Base-by-base conservation (phyloP, 2,329 filamentous ascomycete genomes). In the Calonectria hawksworthii region DNA sequence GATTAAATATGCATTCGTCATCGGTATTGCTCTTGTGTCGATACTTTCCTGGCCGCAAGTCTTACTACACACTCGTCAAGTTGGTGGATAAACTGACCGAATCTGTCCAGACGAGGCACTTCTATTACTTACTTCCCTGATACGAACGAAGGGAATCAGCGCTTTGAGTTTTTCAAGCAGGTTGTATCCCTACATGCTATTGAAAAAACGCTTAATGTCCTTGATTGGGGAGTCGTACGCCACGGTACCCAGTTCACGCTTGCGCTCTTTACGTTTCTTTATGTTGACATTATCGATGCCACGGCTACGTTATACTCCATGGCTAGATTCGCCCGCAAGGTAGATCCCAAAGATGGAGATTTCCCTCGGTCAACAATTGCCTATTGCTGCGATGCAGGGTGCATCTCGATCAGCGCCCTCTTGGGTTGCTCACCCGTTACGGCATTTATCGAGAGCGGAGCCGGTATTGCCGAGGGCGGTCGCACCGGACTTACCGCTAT, bases 321-420 rank as follows among this genome's bases (percentile, higher is more conserved):
- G 93, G 93, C 93, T 0, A 91, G 92, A 7, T 94, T 94, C 83
- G 91, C 89, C 72, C 90, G 90, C 14, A 88, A 89, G 26, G 90
- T 93, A 76, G 89, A 93, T 78, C 83, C 89, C 75, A 86, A 88
- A 34, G 91, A 92, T 3, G 90, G 92, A 23, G 94, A 96, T 80
- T 98, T 97, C 70, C 94, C 95, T 70, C 92, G 94, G 34, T 95
- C 94, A 4, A 94, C 94, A 0, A 86, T 96, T 23, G 95, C 95
- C 3, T 95, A 94, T 82, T 92, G 89, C 74, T 90, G 90, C 3
- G 93, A 95, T 74, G 92, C 93, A 0, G 82, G 91, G 7, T 90
- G 90, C 63, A 93, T 94, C 75, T 93, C 92, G 0, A 90, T 94
- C 63, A 92, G 93, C 7, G 89, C 91, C 0, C 86, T 95, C 0